Percentiles rank a stretch among this genome's conserved stretches.
phyloP scores from a whole-genome alignment of 805 yeast species.

The Candida vartiovaarae region DNA sequence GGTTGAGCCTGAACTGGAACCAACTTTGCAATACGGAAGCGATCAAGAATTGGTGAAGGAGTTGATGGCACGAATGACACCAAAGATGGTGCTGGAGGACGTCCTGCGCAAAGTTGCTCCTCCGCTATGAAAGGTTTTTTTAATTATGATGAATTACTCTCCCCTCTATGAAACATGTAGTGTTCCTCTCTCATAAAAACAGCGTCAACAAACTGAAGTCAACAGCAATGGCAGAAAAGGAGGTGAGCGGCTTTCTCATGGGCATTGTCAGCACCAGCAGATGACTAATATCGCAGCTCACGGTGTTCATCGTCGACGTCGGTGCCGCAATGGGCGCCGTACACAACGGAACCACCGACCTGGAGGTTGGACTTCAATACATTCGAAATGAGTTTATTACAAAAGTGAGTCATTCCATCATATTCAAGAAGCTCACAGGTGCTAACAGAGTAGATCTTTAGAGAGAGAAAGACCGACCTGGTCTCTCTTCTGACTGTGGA shows the following conservation, averaged over 20 bases:
- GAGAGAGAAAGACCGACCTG: conserved; percentile 34
- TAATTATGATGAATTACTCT: neutral
- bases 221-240: conserved; percentile 30
- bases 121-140: conserved; percentile 32
- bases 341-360: conserved; percentile 24
- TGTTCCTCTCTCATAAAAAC: no score
- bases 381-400: conserved; percentile 32
- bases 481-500: conserved; percentile 28
- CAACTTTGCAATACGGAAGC: conserved; percentile 50
- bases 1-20: conserved; percentile 37
- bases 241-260: conserved; percentile 14
- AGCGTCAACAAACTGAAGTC: neutral
- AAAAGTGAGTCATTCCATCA: conserved; percentile 6
- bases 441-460: conserved; percentile 3
- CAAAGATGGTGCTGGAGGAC: conserved; percentile 43
- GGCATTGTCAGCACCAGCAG: neutral
- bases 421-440: neutral
- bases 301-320: conserved; percentile 45
- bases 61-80: conserved; percentile 38
- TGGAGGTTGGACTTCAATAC: conserved; percentile 33
- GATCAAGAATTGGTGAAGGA: conserved; percentile 35
- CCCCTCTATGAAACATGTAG: no score
- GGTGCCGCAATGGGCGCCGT: conserved; percentile 33
- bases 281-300: conserved; percentile 22
- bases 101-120: conserved; percentile 44